Percentiles rank a stretch among this genome's conserved stretches.
phyloP scores from a whole-genome alignment of 805 yeast genomes.

The Lipomyces starkeyi region DNA sequence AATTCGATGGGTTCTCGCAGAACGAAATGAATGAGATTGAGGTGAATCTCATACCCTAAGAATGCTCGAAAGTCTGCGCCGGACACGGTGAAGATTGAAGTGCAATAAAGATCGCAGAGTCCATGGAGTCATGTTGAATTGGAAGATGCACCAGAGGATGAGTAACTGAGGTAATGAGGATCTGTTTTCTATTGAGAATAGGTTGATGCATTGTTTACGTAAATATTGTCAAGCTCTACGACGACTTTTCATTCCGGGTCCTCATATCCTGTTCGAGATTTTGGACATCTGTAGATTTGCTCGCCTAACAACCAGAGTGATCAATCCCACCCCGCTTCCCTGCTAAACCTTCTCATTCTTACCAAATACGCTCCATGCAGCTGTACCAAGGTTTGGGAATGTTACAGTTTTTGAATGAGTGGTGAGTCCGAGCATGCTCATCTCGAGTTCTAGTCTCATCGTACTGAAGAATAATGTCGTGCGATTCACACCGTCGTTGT shows the following conservation, averaged over 20 bases:
- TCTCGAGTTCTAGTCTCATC: constrained; percentile 16
- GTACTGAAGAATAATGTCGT: constrained; percentile 28
- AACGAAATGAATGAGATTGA: constrained; percentile 23
- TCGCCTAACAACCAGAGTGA: constrained; percentile 36
- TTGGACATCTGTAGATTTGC: constrained; percentile 2
- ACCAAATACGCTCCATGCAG: constrained; percentile 18
- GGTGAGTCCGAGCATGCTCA: constrained; percentile 23
- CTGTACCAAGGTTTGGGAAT: constrained; percentile 14
- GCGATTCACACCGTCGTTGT: constrained; percentile 29
- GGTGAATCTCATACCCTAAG: background rate
- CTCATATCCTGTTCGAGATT: background rate
- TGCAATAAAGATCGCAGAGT: constrained; percentile 17
- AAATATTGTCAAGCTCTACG: background rate
- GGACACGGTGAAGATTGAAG: constrained; percentile 12
- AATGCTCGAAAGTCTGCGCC: background rate
- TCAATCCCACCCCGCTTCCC: constrained; percentile 20
- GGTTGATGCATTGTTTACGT: background rate
- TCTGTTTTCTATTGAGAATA: background rate
- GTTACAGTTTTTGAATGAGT: background rate
- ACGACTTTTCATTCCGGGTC: background rate
- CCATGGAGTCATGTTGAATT: constrained; percentile 34
- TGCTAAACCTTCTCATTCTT: background rate
- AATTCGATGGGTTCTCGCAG: too few relatives aligned
- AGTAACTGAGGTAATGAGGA: constrained; percentile 4
- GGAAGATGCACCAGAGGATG: constrained; percentile 32